Evolutionary conservation across 768 basidiomycete species (phyloP).

Genomic region (Serpula lacrymans): DNA sequence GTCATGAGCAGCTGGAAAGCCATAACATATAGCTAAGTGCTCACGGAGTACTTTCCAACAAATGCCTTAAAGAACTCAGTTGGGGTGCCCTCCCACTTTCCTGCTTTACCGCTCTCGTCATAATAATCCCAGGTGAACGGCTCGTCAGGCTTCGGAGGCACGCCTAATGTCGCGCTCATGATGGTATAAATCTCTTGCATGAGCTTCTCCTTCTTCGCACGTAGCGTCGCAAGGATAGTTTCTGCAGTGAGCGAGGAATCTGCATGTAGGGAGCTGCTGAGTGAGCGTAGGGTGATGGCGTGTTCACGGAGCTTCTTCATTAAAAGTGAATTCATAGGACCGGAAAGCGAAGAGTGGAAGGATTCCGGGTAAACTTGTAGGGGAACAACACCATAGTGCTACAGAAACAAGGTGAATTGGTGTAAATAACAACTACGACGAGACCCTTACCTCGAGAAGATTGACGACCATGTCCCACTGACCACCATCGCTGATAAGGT

Average conservation of each 20-base stretch:
- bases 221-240: slow-evolving; percentile 50
- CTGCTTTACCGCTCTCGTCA: slow-evolving; percentile 71
- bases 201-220: slow-evolving; percentile 81
- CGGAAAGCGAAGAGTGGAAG: slow-evolving; percentile 71
- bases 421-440: slow-evolving; percentile 8
- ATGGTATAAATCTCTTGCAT: slow-evolving; percentile 82
- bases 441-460: slow-evolving; percentile 48
- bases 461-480: slow-evolving; percentile 93
- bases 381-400: slow-evolving; percentile 87
- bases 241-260: slow-evolving; percentile 42
- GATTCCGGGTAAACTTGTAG: slow-evolving; percentile 83
- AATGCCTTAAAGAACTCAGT: slow-evolving; percentile 74
- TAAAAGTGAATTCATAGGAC: slow-evolving; percentile 71
- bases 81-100: slow-evolving; percentile 78
- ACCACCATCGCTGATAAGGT: slow-evolving; percentile 87
- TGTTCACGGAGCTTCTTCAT: slow-evolving; percentile 93
- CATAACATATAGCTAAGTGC: slow-evolving; percentile 16
- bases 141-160: slow-evolving; percentile 71
- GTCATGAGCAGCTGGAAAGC: slow-evolving; percentile 6
- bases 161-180: slow-evolving; percentile 82
- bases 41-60: slow-evolving; percentile 51
- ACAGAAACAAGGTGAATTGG: slow-evolving; percentile 25
- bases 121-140: slow-evolving; percentile 88
- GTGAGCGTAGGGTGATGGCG: slow-evolving; percentile 72
- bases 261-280: slow-evolving; percentile 51